Evolutionary conservation across 106 monocot genomes (phyloP), one percentile per base, ranked within the genome.

Genomic region (Dioscorea dumetorum): DNA sequence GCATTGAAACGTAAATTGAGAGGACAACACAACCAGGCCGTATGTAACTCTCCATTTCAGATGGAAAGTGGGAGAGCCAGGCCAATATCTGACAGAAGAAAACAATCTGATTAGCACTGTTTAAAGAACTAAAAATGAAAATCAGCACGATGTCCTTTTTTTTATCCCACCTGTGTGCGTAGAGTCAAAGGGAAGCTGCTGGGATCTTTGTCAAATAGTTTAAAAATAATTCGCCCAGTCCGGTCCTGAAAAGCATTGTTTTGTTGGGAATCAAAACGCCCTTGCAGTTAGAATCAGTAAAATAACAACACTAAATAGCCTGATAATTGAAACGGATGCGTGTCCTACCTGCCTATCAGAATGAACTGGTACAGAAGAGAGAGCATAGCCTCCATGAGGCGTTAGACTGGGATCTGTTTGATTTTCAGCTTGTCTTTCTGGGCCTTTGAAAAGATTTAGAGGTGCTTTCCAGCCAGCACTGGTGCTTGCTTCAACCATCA

Each of bases 11-110:
- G 81, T 99, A 99, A 60, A 99, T 20, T 8, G 99, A 90, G 50
- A 99, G 63, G 24, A 99, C 85, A 17, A 99, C 81, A 73, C 99
- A 99, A 57, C 99, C 99, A 51, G 99, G 99, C 20, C 99, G 75
- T 62, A 99, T 99, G 71, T 99, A 99, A 77, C 99, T 87, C 69
- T 99, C 99, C 78, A 99, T 99, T 50, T 93, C 90, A 15, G 85
- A 82, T 24, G 99, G 99, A 71, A 87, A 93, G 57, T 78, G 76
- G 33, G 93, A 85, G 51, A 99, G 81, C 99, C 99, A 99, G 67
- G 85, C 87, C 24, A 90, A 61, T 67, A 99, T 81, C 99, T 99
- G 77, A 71, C 10, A 60, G 60, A 1, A 71, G 57, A 21, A 60
- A 16, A 22, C 48, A 71, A 21, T 49, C 24, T 15, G 21, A 0